Evolutionary conservation across 1,284 basidiomycete genomes (phyloP), one percentile per base, ranked within the genome.

Genomic region (Austroboletus niveus): DNA sequence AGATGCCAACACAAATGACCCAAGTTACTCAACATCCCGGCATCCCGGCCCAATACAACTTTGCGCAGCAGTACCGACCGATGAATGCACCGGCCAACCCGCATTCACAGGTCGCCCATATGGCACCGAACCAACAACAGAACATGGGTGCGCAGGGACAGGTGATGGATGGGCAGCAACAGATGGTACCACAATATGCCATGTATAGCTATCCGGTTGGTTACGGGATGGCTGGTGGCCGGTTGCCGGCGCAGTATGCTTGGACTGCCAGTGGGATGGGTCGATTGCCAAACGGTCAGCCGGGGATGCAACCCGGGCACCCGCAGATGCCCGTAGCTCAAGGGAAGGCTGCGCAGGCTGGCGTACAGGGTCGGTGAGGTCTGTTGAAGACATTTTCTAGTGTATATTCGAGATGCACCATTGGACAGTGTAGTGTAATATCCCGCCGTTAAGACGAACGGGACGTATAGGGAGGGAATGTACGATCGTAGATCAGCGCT

Each of bases 281-380:
- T 8, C 61, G 68, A 6, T 56, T 71, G 54, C 61, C 65, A 31
- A 68, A 56, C 38, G 64, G 61, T 9, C 73, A 71, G 56, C 48
- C 55, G 5, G 66, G 45, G 29, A 58, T 69, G 51, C 65, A 71
- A 30, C 51, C 66, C 22, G 68, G 62, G 15, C 69, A 69, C 38
- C 63, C 63, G 32, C 65, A 65, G 52, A 70, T 71, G 62, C 58
- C 63, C 42, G 60, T 67, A 15, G 59, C 57, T 24, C 63, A 64
- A 40, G 67, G 60, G 11, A 74, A 75, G 62, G 60, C 70, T 32
- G 55, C 65, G n/a, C 74, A 67, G 42, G 70, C 70, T 11, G 65
- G 72, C 41, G 64, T 69, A 51, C 71, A 68, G 58, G 73, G 72
- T 47, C 68, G 72, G 51, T 70, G 61, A 64, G 30, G 49, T 45